These are phyloP conservation scores for Boletus coccyginus DNA, from an alignment of 768 basidiomycete genomes.

Conservation along the genomic window DNA sequence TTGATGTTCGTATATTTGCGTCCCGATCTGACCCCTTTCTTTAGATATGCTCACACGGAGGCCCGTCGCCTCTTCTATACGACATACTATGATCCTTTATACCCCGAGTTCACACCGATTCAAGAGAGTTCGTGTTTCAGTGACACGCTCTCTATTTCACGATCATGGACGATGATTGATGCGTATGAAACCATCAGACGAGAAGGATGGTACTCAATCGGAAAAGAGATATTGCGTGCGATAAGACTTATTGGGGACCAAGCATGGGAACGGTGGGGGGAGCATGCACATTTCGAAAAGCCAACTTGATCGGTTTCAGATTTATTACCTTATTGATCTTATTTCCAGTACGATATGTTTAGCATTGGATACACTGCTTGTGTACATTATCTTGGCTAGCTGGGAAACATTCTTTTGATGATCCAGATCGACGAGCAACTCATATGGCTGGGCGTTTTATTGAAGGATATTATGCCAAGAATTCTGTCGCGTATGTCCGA, in stretches of 20 bases:
- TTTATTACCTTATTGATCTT: constrained; percentile 20
- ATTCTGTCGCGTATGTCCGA: not conserved
- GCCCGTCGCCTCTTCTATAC: constrained; percentile 63
- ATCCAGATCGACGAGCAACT: no score
- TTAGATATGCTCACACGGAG: constrained; percentile 44
- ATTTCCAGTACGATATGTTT: constrained; percentile 13
- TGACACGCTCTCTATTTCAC: constrained; percentile 35
- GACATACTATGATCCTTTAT: constrained; percentile 76
- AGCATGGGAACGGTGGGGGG: constrained; percentile 46
- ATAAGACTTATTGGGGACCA: constrained; percentile 37
- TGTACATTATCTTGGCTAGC: constrained; percentile 12
- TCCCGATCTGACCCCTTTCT: constrained; percentile 8
- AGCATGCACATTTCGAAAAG: constrained; percentile 25
- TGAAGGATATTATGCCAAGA: not conserved
- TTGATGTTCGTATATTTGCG: constrained; percentile 13
- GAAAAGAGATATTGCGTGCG: constrained; percentile 38
- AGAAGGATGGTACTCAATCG: constrained; percentile 40
- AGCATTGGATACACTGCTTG: constrained; percentile 14
- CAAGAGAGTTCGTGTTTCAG: constrained; percentile 26
- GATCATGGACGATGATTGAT: constrained; percentile 37
- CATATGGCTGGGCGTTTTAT: no score
- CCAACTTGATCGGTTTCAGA: constrained; percentile 24
- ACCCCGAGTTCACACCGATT: constrained; percentile 65
- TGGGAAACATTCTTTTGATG: not conserved
- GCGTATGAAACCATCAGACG: constrained; percentile 37